Evolutionary conservation across 768 basidiomycete species (phyloP), one percentile per base, ranked within the genome.

Genomic region (Collybia sp.): DNA sequence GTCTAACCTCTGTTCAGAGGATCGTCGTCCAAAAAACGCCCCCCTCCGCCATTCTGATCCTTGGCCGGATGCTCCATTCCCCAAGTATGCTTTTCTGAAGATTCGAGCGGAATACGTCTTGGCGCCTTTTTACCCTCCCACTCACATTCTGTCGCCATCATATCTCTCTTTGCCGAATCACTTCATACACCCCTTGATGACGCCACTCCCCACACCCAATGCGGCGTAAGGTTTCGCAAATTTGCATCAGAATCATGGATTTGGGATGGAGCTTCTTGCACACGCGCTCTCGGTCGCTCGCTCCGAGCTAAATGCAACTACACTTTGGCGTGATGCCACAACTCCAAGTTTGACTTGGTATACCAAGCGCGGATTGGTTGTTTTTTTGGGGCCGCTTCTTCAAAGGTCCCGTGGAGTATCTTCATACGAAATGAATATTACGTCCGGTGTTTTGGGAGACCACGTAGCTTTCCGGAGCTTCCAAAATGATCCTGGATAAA

Each of bases 311-410:
- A 66, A 65, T 15, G 73, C 65, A n/a, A 52, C 50, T 5, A 53
- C 71, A 11, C 59, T 78, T 5, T 83, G 79, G 79, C 83, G 80
- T 62, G 80, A 82, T 55, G 81, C 80, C 16, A 61, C 80, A 50
- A 58, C 44, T 13, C 46, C 46, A 16, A 50, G 13, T 33, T 47
- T 44, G 18, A 17, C 12, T 18, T 82, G 80, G 78, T 83, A 82
- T 58, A 58, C 67, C 50, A 75, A 68, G 48, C 70, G 76, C 47
- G 79, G 77, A 2, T 64, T 83, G 58, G 41, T 55, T 17, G 49
- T 64, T n/a, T 77, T 80, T 46, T 80, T 80, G 15, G 60, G 66
- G 13, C 4, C 60, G 44, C 1, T 82, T 84, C 58, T 79, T 55
- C 62, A 82, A 81, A 62, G 71, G 69, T 5, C 57, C 63, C 35